Conservation (phyloP, 768 basidiomycete genomes). For the Rhodotorula babjevae region DNA sequence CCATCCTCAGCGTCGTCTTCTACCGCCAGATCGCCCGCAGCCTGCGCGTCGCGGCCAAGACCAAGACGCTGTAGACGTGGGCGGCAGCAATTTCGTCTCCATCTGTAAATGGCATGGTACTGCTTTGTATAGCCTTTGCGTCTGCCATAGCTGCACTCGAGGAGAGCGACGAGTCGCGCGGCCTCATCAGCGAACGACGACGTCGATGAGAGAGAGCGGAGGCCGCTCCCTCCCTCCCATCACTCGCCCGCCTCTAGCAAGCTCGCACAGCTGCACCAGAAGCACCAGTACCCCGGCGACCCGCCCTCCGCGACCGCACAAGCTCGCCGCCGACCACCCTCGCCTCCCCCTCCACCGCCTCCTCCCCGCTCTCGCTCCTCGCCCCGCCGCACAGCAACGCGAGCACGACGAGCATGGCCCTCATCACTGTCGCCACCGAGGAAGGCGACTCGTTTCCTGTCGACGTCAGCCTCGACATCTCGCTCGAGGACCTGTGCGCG, state of each 20-base stretch:
- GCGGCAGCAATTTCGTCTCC: background rate
- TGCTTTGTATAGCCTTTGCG: background rate
- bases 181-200: no score
- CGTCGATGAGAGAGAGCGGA: no score
- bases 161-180: no score
- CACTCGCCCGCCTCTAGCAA: no score
- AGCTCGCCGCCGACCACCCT: no score
- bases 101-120: background rate
- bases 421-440: slow-evolving; percentile 50
- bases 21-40: slow-evolving; percentile 46
- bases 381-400: background rate
- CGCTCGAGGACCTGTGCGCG: slow-evolving; percentile 86
- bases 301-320: no score
- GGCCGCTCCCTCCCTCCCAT: no score
- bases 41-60: slow-evolving; percentile 18
- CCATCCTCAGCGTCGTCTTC: slow-evolving; percentile 47
- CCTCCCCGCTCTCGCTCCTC: background rate
- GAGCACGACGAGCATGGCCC: slow-evolving; percentile 40
- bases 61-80: slow-evolving; percentile 6
- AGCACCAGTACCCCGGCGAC: no score
- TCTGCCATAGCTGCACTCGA: no score
- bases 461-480: slow-evolving; percentile 85
- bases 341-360: background rate
- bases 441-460: slow-evolving; percentile 48
- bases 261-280: no score